Evolutionary conservation across 345 rosid genomes (phyloP), one percentile per base, ranked within the genome.

Genomic region (Carallia pectinifolia): DNA sequence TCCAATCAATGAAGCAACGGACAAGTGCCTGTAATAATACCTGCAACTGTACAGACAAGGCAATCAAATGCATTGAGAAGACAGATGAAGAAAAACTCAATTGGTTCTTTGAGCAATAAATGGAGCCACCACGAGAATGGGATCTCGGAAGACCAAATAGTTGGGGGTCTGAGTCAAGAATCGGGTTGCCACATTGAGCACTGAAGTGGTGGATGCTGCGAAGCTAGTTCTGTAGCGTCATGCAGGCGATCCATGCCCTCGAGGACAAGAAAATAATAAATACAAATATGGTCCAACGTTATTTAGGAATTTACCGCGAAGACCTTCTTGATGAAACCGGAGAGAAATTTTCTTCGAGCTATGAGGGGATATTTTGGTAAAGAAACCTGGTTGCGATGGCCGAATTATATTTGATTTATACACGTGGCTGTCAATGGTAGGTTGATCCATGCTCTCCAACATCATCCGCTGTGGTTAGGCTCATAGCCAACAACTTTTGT

Each of bases 101-200:
- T 5, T 38, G 68, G 6, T 29, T 39, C 58, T 76, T 52, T 70
- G 34, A 62, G 36, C 65, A 69, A 70, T 29, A 66, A 62, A 80
- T 61, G 64, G 67, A 3, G 53, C 5, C 71, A 66, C 40, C 73
- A 37, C 39, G 68, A 61, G 53, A 74, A 65, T 53, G 85, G 81
- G 85, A 83, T 87, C 84, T 81, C 44, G 48, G 64, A 60, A 66
- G 73, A 71, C 62, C 65, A 50, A 15, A 68, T 55, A 64, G 77
- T 23, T 23, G 23, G 23, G 23, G 23, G 23, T 23, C 23, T 23
- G 69, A 29, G 84, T 82, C 81, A 66, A 82, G 2, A 39, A 39
- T 7, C 47, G 47, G 47, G 0, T 39, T 39, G 48, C 48, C 48
- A 9, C 48, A 10, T 2, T 10, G 48, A 40, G 48, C 10, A 40